phyloP scores from a whole-genome alignment of 179 eudicot species.

The Pouteria campechiana region DNA sequence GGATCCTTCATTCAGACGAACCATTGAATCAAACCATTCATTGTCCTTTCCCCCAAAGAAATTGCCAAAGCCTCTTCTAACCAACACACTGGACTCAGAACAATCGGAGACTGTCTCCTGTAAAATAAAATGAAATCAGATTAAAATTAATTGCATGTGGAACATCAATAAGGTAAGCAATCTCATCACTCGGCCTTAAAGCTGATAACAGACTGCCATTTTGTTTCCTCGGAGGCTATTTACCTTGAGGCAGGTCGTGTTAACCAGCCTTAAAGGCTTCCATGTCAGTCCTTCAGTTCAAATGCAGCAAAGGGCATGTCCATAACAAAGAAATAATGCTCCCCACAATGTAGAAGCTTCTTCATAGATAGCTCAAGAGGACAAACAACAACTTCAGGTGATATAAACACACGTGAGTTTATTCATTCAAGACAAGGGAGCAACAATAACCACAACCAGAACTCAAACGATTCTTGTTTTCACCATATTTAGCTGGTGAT shows the following conservation, averaged over 20 bases:
- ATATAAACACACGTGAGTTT: no score
- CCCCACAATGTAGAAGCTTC: no score
- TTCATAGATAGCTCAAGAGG: no score
- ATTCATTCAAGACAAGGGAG: no score
- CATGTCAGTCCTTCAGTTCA: conserved; percentile 10
- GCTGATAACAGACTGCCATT: conserved; percentile 13
- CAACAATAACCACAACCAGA: no score
- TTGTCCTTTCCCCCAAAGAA: background rate
- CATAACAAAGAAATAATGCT: no score
- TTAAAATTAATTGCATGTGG: background rate
- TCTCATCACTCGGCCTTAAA: background rate
- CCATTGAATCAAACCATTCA: background rate
- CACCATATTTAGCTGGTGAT: no score
- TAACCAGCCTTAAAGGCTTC: conserved; percentile 21
- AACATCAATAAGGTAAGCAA: background rate
- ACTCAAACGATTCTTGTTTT: no score
- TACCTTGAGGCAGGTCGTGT: conserved; percentile 21
- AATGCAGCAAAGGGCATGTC: no score
- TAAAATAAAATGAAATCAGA: background rate
- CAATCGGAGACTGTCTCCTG: no score
- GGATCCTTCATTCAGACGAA: no score
- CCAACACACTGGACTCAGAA: background rate
- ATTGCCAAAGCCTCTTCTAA: background rate
- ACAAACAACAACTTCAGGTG: no score
- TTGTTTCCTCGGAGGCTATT: conserved; percentile 24